These are phyloP conservation scores for Vararia minispora DNA, from an alignment of 768 basidiomycete species.

Conservation along the genomic window DNA sequence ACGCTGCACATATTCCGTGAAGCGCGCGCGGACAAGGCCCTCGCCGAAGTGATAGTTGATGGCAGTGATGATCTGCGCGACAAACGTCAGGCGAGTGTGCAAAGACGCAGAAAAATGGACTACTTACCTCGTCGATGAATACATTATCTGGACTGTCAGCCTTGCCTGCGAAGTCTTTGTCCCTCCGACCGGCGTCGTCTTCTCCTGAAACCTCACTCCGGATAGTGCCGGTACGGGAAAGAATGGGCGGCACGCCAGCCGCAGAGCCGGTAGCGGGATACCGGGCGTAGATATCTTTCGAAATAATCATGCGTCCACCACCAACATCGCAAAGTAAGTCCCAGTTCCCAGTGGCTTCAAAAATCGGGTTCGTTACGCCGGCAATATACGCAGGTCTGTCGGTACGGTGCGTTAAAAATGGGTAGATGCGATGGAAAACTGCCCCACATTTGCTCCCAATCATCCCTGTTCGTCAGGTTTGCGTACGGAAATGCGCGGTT, in stretches of 20 bases:
- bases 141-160: slow-evolving; percentile 61
- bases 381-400: slow-evolving; percentile 85
- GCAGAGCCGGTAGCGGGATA: slow-evolving; percentile 26
- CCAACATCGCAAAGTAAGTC: slow-evolving; percentile 91
- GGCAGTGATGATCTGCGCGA: slow-evolving; percentile 60
- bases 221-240: slow-evolving; percentile 48
- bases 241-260: slow-evolving; percentile 25
- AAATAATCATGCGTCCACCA: slow-evolving; percentile 74
- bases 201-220: slow-evolving; percentile 62
- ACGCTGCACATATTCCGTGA: slow-evolving; percentile 78
- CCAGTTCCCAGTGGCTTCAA: slow-evolving; percentile 81
- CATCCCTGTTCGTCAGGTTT: slow-evolving; percentile 77
- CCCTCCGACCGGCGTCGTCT: slow-evolving; percentile 61
- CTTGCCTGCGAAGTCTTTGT: slow-evolving; percentile 43
- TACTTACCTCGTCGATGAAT: slow-evolving; percentile 89
- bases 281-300: slow-evolving; percentile 66
- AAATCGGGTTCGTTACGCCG: slow-evolving; percentile 95
- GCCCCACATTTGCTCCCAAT: slow-evolving; percentile 81
- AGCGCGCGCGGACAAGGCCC: slow-evolving; percentile 73
- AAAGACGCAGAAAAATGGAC: slow-evolving; percentile 1
- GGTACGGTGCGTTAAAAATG: not conserved
- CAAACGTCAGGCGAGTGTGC: not conserved
- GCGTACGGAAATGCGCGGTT: slow-evolving; percentile 94
- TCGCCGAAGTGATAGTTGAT: slow-evolving; percentile 93
- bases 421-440: slow-evolving; percentile 2